A percentile compares a stretch with the other conserved stretches of the same genome.
Conservation (phyloP, 2,329 filamentous ascomycete species). For the Tolypocladium sp. region DNA sequence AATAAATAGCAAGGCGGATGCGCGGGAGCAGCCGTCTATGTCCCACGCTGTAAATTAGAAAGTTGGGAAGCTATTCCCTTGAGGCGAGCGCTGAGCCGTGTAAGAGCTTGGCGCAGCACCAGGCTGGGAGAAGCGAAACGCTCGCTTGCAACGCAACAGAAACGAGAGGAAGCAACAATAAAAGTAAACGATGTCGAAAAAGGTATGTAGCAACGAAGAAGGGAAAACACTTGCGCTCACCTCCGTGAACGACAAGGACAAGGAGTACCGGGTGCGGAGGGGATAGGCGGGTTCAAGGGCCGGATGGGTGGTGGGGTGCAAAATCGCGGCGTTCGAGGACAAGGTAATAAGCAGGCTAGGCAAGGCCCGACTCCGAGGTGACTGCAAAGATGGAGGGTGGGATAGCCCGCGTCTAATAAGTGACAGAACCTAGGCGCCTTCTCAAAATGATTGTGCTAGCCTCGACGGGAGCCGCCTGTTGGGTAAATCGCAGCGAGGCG, state of each 20-base stretch:
- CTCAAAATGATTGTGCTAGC: conserved; percentile 1
- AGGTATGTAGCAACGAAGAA: neutral
- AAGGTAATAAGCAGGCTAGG: conserved; percentile 1
- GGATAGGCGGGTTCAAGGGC: neutral
- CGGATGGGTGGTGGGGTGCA: neutral
- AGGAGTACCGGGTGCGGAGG: neutral
- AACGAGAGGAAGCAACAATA: neutral
- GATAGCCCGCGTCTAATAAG: conserved; percentile 5
- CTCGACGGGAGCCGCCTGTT: neutral
- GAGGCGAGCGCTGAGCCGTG: neutral
- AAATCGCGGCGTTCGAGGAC: neutral
- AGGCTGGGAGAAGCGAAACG: neutral
- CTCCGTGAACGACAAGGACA: neutral
- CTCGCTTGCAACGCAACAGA: neutral
- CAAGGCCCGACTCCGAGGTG: conserved; percentile 1
- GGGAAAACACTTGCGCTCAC: neutral
- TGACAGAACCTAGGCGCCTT: conserved; percentile 5
- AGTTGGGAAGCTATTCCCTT: neutral
- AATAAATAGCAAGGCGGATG: neutral
- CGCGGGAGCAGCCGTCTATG: neutral
- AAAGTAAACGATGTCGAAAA: neutral
- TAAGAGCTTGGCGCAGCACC: neutral
- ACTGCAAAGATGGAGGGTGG: neutral
- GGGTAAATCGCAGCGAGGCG: neutral
- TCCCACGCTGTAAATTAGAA: neutral